A percentile compares a stretch with the other conserved stretches of the same genome.
Evolutionary conservation across 176 grass and related monocot species (phyloP).

Genomic region (Triticum turgidum): DNA sequence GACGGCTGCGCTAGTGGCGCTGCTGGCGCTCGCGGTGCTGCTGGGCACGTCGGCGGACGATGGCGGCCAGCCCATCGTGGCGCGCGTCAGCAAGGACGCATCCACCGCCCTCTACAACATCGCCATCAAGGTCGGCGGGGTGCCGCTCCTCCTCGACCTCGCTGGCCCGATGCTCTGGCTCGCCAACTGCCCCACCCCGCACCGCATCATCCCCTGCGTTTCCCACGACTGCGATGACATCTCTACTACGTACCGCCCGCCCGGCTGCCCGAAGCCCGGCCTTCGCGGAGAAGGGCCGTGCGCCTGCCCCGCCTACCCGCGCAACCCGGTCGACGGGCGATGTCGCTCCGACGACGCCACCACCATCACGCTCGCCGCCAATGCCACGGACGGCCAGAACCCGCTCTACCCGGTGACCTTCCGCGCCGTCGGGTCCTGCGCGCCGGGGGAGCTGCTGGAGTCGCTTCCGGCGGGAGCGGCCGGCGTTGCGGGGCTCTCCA

Average conservation of each 20-base stretch:
- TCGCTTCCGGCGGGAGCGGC: background rate
- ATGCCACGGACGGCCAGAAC: slow-evolving; percentile 48
- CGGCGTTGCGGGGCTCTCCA: slow-evolving; percentile 35
- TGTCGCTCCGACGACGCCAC: slow-evolving; percentile 28
- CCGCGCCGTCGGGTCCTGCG: slow-evolving; percentile 11
- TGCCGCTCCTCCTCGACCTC: slow-evolving; percentile 34
- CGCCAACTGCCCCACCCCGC: slow-evolving; percentile 7
- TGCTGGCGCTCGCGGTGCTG: background rate
- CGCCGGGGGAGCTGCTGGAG: slow-evolving; percentile 8
- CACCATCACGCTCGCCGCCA: slow-evolving; percentile 2
- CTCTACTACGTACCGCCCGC: background rate
- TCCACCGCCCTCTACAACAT: slow-evolving; percentile 27
- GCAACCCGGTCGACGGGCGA: slow-evolving; percentile 11
- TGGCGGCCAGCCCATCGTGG: background rate
- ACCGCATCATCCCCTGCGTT: slow-evolving; percentile 4
- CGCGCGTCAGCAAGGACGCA: slow-evolving; percentile 16
- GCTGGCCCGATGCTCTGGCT: slow-evolving; percentile 30
- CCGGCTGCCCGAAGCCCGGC: background rate
- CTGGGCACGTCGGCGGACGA: background rate
- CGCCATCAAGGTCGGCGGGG: slow-evolving; percentile 19
- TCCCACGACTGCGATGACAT: background rate
- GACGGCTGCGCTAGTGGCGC: background rate
- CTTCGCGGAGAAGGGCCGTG: background rate
- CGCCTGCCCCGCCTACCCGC: slow-evolving; percentile 26
- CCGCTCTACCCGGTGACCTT: slow-evolving; percentile 31